Evolutionary conservation across 73 alveolate species (phyloP).

Genomic region (Paramecium primaurelia): DNA sequence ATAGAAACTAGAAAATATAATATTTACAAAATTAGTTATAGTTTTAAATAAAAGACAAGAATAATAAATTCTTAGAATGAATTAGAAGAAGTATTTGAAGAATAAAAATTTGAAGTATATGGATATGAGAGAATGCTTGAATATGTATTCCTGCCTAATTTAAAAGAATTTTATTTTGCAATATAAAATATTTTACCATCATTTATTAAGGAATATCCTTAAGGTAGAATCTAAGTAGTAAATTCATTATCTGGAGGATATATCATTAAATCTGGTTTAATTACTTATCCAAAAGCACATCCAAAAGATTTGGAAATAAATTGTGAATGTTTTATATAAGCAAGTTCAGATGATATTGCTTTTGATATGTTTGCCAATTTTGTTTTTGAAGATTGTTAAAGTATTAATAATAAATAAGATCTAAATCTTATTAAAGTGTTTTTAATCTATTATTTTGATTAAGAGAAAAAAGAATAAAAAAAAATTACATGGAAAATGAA

Average conservation of each 20-base stretch:
- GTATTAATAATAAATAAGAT: constrained; percentile 31
- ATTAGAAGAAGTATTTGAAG: constrained; percentile 7
- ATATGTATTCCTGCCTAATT: constrained; percentile 39
- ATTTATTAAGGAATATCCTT: neutral
- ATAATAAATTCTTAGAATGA: neutral
- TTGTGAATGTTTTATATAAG: constrained; percentile 52
- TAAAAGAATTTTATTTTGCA: constrained; percentile 22
- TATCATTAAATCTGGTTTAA: neutral
- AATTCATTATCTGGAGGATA: constrained; percentile 59
- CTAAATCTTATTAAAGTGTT: constrained; percentile 48
- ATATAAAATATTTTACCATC: constrained; percentile 34
- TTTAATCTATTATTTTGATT: constrained; percentile 37
- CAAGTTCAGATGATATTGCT: neutral
- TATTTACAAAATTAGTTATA: neutral
- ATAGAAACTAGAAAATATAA: constrained; percentile 4
- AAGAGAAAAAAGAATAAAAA: neutral
- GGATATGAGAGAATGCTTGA: constrained; percentile 48
- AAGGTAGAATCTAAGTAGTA: constrained; percentile 27
- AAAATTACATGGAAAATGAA: constrained; percentile 44
- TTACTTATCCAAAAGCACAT: constrained; percentile 48
- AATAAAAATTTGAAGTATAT: constrained; percentile 15
- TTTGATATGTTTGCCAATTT: neutral
- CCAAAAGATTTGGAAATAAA: constrained; percentile 58
- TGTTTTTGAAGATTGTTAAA: neutral
- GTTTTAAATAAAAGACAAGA: neutral